Conservation (phyloP, 306 rosid genomes). For the Trifolium dubium region DNA sequence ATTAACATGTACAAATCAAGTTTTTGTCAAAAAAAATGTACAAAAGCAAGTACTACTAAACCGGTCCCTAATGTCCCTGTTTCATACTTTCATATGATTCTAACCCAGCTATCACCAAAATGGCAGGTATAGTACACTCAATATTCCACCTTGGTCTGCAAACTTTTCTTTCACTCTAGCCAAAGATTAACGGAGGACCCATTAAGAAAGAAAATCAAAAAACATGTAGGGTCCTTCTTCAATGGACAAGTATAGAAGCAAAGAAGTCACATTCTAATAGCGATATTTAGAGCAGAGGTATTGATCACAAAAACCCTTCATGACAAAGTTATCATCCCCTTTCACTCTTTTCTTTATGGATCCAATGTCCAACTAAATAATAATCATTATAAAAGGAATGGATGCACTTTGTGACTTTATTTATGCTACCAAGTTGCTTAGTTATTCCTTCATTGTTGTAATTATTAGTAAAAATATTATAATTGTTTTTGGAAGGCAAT, state of each 20-base stretch:
- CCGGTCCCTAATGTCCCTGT: too few species aligned
- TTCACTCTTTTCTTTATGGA: constrained; percentile 37
- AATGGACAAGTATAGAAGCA: constrained; percentile 40
- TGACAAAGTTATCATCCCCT: constrained; percentile 48
- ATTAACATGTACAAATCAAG: too few species aligned
- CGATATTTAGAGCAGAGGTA: constrained; percentile 43
- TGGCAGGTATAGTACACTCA: too few species aligned
- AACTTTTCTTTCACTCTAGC: constrained; percentile 46
- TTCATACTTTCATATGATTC: too few species aligned
- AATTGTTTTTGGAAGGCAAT: neutral
- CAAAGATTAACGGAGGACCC: constrained; percentile 39
- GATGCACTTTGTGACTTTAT: constrained; percentile 27
- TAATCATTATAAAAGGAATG: constrained; percentile 39
- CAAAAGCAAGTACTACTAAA: too few species aligned
- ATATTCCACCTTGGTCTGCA: constrained; percentile 30
- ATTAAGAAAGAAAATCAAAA: neutral
- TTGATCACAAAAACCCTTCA: constrained; percentile 49
- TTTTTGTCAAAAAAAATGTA: too few species aligned
- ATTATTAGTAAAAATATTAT: neutral
- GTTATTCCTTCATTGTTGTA: neutral
- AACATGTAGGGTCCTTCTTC: constrained; percentile 29
- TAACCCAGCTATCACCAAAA: too few species aligned
- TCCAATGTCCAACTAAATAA: constrained; percentile 47
- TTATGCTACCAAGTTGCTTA: constrained; percentile 29
- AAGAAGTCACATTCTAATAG: constrained; percentile 31